Conservation (phyloP, 768 basidiomycete genomes). For the Amanita pallidorosea region DNA sequence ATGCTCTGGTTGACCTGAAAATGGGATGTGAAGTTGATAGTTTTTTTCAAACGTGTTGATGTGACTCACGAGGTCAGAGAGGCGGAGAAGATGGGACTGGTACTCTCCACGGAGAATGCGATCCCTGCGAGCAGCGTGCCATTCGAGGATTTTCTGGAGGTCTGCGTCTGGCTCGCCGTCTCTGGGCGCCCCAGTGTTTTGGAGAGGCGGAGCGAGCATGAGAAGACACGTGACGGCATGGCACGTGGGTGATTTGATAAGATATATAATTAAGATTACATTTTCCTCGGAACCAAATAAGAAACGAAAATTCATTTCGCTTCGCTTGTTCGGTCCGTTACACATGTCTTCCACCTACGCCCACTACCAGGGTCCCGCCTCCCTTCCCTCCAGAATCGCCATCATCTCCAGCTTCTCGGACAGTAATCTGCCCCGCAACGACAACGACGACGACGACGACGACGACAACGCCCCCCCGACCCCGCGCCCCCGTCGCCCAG, state of each 20-base stretch:
- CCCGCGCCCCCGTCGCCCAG: constrained; percentile 6
- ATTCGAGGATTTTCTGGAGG: constrained; percentile 46
- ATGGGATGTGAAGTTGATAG: neutral
- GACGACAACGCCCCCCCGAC: constrained; percentile 20
- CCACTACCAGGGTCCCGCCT: constrained; percentile 46
- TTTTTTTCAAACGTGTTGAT: neutral
- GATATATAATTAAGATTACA: too few species aligned
- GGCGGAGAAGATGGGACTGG: constrained; percentile 52
- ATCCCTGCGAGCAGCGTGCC: constrained; percentile 68
- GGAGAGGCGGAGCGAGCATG: constrained; percentile 37
- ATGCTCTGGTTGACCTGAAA: constrained; percentile 58
- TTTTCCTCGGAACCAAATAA: too few species aligned
- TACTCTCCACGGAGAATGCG: constrained; percentile 68
- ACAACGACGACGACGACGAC: constrained; percentile 9
- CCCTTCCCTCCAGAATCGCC: constrained; percentile 57
- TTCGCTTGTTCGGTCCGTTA: too few species aligned
- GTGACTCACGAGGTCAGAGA: constrained; percentile 50
- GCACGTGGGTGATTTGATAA: too few species aligned
- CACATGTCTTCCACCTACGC: constrained; percentile 38
- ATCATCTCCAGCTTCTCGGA: constrained; percentile 40
- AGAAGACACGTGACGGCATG: too few species aligned
- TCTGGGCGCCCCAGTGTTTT: constrained; percentile 39
- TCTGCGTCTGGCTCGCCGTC: constrained; percentile 46
- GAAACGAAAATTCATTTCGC: too few species aligned
- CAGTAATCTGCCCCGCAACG: neutral